These are phyloP conservation scores for Penicillium sp. DNA, from an alignment of 2,329 filamentous ascomycete genomes.

Conservation along the genomic window DNA sequence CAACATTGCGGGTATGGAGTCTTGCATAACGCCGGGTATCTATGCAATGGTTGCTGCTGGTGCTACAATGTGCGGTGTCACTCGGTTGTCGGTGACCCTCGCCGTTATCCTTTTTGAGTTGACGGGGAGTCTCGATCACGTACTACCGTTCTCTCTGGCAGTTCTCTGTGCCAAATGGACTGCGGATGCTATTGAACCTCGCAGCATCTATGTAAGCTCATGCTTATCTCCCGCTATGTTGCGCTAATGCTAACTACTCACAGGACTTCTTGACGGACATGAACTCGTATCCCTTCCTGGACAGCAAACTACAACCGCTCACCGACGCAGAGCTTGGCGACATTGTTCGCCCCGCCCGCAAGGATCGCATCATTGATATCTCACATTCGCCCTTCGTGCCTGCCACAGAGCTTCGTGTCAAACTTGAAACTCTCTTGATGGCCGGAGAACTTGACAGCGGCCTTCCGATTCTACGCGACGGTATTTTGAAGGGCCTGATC, in stretches of 20 bases:
- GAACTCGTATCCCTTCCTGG: slow-evolving; percentile 97
- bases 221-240: slow-evolving; percentile 6
- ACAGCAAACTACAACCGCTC: slow-evolving; percentile 88
- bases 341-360: slow-evolving; percentile 73
- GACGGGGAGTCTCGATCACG: slow-evolving; percentile 91
- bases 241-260: slow-evolving; percentile 16
- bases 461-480: slow-evolving; percentile 77
- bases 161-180: slow-evolving; percentile 98
- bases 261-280: slow-evolving; percentile 90
- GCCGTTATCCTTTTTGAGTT: slow-evolving; percentile 95
- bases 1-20: slow-evolving; percentile 64
- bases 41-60: slow-evolving; percentile 94
- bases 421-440: slow-evolving; percentile 77
- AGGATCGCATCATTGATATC: slow-evolving; percentile 83
- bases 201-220: slow-evolving; percentile 76
- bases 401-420: slow-evolving; percentile 71
- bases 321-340: slow-evolving; percentile 87
- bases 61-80: slow-evolving; percentile 97
- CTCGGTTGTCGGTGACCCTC: slow-evolving; percentile 85
- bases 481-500: slow-evolving; percentile 82
- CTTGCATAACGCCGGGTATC: slow-evolving; percentile 92
- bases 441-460: slow-evolving; percentile 91
- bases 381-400: slow-evolving; percentile 76
- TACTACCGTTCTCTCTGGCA: slow-evolving; percentile 87
- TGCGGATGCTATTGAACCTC: slow-evolving; percentile 87